These are phyloP conservation scores for Solanum dulcamara DNA, from an alignment of 257 asterid species.

Conservation along the genomic window DNA sequence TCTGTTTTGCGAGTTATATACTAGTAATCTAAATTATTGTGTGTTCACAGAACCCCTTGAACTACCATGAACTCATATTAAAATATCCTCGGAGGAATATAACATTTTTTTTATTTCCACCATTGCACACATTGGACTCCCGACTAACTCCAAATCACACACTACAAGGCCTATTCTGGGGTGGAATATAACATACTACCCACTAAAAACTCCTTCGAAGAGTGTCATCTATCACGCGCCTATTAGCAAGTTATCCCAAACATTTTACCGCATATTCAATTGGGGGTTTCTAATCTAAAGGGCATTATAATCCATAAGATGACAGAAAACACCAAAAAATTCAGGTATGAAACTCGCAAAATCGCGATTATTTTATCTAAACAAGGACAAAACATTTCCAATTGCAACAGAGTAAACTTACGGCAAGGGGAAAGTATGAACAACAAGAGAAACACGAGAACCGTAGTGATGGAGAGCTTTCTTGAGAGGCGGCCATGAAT, in stretches of 20 bases:
- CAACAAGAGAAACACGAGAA: constrained; percentile 30
- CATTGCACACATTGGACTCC: too few species aligned
- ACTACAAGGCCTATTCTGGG: too few species aligned
- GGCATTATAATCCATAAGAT: background rate
- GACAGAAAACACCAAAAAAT: background rate
- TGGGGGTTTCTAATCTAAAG: background rate
- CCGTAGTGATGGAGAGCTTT: constrained; percentile 38
- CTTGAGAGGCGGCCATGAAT: constrained; percentile 81
- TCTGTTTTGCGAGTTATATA: too few species aligned
- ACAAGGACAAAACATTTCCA: too few species aligned
- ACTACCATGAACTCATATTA: too few species aligned
- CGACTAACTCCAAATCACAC: too few species aligned
- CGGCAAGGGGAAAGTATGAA: constrained; percentile 79
- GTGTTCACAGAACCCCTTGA: too few species aligned
- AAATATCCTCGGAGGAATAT: too few species aligned
- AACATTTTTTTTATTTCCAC: too few species aligned
- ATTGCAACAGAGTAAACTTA: constrained; percentile 3
- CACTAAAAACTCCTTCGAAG: background rate
- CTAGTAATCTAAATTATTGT: too few species aligned
- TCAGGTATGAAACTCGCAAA: background rate
- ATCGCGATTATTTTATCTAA: background rate
- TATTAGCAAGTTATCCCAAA: background rate
- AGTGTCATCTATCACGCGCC: background rate
- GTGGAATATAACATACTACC: too few species aligned
- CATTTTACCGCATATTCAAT: background rate